Evolutionary conservation across 768 basidiomycete species (phyloP).

Genomic region (Leccinum arenicola): DNA sequence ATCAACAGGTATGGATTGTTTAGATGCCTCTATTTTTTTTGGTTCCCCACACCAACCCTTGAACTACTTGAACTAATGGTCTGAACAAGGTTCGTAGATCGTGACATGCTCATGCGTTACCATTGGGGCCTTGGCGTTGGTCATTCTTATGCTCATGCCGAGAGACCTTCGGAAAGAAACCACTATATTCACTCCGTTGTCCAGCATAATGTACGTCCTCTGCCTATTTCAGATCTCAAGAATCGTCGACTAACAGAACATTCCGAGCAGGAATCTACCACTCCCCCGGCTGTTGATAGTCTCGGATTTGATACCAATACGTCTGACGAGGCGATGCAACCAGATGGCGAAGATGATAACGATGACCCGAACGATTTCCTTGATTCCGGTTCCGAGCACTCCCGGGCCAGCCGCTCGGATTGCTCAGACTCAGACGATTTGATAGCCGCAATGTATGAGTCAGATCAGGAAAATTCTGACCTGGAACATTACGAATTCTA

Average conservation of each 20-base stretch:
- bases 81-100: neutral
- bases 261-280: neutral
- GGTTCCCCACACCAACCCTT: too few relatives aligned
- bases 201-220: neutral
- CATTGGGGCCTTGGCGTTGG: neutral
- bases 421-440: neutral
- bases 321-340: neutral
- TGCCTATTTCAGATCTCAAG: neutral
- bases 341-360: neutral
- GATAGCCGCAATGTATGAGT: neutral
- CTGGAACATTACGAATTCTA: neutral
- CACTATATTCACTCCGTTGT: neutral
- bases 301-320: neutral
- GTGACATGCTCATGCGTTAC: neutral
- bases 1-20: neutral
- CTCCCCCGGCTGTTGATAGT: neutral
- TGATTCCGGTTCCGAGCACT: neutral
- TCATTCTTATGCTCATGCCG: neutral
- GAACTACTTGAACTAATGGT: too few relatives aligned
- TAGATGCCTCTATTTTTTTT: neutral
- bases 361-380: too few relatives aligned
- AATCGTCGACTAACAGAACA: neutral
- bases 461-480: neutral
- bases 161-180: neutral
- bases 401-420: neutral